Conservation (phyloP, 2,329 filamentous ascomycete genomes). For the Diaporthe velutina region DNA sequence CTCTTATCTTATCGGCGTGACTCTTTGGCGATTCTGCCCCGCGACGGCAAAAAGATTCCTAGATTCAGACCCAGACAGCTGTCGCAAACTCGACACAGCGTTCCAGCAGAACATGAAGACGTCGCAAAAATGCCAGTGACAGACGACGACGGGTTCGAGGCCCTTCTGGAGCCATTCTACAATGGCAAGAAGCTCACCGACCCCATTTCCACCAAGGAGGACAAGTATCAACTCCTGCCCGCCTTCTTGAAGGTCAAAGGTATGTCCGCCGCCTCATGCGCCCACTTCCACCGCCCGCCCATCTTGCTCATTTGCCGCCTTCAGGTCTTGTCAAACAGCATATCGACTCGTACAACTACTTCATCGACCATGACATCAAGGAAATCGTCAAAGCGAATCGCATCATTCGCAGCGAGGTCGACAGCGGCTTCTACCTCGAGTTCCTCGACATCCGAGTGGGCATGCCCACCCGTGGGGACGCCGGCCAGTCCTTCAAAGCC, state of each 20-base stretch:
- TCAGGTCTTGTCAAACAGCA: slow-evolving; percentile 91
- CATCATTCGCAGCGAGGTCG: slow-evolving; percentile 89
- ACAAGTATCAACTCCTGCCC: slow-evolving; percentile 97
- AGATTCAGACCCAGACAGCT: background rate
- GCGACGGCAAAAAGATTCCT: slow-evolving; percentile 30
- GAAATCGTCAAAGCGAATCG: slow-evolving; percentile 95
- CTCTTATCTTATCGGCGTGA: slow-evolving; percentile 38
- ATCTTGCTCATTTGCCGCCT: slow-evolving; percentile 1
- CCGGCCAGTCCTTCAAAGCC: slow-evolving; percentile 64
- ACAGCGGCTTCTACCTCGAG: slow-evolving; percentile 93
- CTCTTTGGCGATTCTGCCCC: slow-evolving; percentile 29
- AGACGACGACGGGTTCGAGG: slow-evolving; percentile 73
- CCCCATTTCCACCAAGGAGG: slow-evolving; percentile 75
- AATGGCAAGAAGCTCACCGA: slow-evolving; percentile 77
- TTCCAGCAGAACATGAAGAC: slow-evolving; percentile 26
- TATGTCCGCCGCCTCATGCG: slow-evolving; percentile 46
- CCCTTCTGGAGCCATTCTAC: slow-evolving; percentile 75
- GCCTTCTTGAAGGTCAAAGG: slow-evolving; percentile 99
- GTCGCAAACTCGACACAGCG: background rate
- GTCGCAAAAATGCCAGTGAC: slow-evolving; percentile 62
- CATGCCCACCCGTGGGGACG: slow-evolving; percentile 81
- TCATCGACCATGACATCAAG: slow-evolving; percentile 95
- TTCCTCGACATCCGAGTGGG: slow-evolving; percentile 93
- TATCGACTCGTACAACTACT: slow-evolving; percentile 99
- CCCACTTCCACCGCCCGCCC: background rate